Evolutionary conservation across 805 yeast genomes (phyloP), one percentile per base, ranked within the genome.

Genomic region (Candida silvatica): DNA sequence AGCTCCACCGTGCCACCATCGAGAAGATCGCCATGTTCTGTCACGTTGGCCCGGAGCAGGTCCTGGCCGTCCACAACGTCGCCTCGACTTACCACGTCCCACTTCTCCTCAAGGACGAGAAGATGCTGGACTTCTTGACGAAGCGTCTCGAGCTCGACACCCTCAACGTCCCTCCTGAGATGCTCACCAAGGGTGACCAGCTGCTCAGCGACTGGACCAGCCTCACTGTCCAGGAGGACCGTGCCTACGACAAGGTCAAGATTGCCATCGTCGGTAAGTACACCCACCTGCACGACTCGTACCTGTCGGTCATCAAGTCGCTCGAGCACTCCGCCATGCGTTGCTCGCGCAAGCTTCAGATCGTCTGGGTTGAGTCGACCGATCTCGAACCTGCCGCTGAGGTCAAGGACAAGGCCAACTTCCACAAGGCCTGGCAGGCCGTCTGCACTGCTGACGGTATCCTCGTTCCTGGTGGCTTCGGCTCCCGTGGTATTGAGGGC

Each of bases 11-110:
- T 39, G 77, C 87, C 45, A 87, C 96, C n/a, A 84, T 81, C 54
- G 90, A 83, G 45, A 92, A 92, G 65, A 90, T 92, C 54, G 92
- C 97, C 40, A 92, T 92, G 97, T 92, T 92, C 66, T 90, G 97
- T 62, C 97, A 92, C 56, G 98, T 92, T 48, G 97, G 96, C 20
- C 84, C 94, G n/a, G 87, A 90, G 38, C 97, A 94, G 67, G 97
- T 92, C 32, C 72, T 92, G 47, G 96, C 94, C 33, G 95, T 92
- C 37, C 95, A 88, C 55, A 98, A 92, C 61, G 94, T 92, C 49
- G 84, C 83, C 66, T 85, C 96, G 9, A 90, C 97, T 31, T 92
- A 92, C 61, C 98, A 92, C 58, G 97, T 92, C 50, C 99, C 99
- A 31, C 69, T 92, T 45, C 68, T 92, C 56, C 72, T 92, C 51